These are phyloP conservation scores for Umbilicaria muhlenbergii DNA, from an alignment of 495 filamentous ascomycete species.

Conservation along the genomic window DNA sequence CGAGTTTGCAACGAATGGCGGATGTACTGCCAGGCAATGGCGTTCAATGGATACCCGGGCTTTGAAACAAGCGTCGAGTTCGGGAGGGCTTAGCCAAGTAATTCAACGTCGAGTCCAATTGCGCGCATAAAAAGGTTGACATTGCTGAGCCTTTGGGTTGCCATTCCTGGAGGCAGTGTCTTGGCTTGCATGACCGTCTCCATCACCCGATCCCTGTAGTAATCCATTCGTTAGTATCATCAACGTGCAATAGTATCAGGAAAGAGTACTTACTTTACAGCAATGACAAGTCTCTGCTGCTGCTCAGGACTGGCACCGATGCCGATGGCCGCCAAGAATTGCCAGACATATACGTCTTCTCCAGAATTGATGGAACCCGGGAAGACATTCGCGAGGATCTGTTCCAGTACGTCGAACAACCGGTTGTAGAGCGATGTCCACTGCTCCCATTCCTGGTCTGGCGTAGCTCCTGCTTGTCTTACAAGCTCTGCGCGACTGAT, in stretches of 20 bases:
- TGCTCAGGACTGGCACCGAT: constrained; percentile 85
- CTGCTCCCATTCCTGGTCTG: constrained; percentile 60
- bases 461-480: constrained; percentile 55
- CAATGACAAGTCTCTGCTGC: constrained; percentile 83
- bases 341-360: constrained; percentile 93
- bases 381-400: constrained; percentile 69
- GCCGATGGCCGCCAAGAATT: constrained; percentile 87
- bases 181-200: constrained; percentile 80
- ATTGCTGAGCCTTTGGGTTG: constrained; percentile 63
- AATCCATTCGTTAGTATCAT: constrained; percentile 10
- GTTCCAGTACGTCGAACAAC: constrained; percentile 78
- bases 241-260: neutral
- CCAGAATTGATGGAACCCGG: constrained; percentile 65
- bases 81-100: constrained; percentile 48
- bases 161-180: constrained; percentile 73
- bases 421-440: constrained; percentile 73
- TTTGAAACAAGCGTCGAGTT: too few relatives aligned
- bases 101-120: constrained; percentile 90
- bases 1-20: too few relatives aligned
- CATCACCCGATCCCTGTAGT: constrained; percentile 73
- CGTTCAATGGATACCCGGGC: too few relatives aligned
- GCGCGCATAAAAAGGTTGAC: constrained; percentile 98
- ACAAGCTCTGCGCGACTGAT: constrained; percentile 85
- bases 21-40: too few relatives aligned
- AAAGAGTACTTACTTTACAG: constrained; percentile 56